Evolutionary conservation across 2,329 filamentous ascomycete genomes (phyloP).

Genomic region (Talaromyces sp.): DNA sequence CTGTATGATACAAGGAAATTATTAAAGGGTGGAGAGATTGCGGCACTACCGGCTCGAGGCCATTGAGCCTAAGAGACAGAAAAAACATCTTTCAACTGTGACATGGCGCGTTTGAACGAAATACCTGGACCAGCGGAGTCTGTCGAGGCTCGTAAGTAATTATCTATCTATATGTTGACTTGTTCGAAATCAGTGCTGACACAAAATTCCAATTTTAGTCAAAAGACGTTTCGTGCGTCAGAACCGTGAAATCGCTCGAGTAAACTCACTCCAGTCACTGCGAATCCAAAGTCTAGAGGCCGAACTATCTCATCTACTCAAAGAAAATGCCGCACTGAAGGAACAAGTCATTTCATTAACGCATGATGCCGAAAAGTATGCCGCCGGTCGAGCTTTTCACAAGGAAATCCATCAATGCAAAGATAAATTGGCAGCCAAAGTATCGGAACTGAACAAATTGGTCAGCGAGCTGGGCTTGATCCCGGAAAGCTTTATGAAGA

Average conservation of each 20-base stretch:
- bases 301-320: constrained; percentile 60
- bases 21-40: neutral
- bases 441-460: constrained; percentile 55
- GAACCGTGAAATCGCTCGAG: constrained; percentile 65
- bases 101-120: constrained; percentile 53
- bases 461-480: constrained; percentile 54
- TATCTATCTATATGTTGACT: too few relatives aligned
- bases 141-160: constrained; percentile 48
- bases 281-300: constrained; percentile 63
- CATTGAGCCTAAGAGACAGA: constrained; percentile 8
- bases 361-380: constrained; percentile 52
- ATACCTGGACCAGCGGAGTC: constrained; percentile 45
- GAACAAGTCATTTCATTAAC: constrained; percentile 60
- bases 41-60: neutral
- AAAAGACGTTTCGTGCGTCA: constrained; percentile 65
- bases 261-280: constrained; percentile 63
- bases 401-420: constrained; percentile 55
- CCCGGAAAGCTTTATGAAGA: constrained; percentile 33
- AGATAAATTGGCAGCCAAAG: constrained; percentile 55
- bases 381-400: constrained; percentile 44
- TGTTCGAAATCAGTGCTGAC: neutral
- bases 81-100: constrained; percentile 21
- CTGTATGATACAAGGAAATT: neutral
- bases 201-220: constrained; percentile 41
- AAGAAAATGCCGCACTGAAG: constrained; percentile 60